phyloP scores from a whole-genome alignment of 106 monocot species.

The Hemerocallis citrina region DNA sequence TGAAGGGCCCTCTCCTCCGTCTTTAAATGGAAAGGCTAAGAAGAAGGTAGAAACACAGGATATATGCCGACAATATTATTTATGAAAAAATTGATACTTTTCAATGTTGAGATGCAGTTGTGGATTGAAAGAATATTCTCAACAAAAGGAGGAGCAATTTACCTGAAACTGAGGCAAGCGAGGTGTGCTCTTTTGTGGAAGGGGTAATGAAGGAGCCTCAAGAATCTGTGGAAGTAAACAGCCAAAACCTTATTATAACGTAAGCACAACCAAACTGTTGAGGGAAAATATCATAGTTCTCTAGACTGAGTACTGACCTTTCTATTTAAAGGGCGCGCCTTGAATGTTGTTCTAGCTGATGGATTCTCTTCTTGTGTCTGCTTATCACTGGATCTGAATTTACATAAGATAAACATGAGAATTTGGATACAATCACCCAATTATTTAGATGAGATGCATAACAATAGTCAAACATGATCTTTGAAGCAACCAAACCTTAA shows the following conservation, averaged over 20 bases:
- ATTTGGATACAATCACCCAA: not conserved
- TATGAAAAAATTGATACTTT: too few relatives aligned
- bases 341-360: slow-evolving; percentile 25
- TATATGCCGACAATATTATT: not conserved
- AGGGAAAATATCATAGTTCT: not conserved
- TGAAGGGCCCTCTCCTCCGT: slow-evolving; percentile 44
- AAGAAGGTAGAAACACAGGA: slow-evolving; percentile 1
- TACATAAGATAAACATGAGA: not conserved
- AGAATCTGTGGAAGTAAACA: slow-evolving; percentile 45
- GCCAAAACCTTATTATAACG: not conserved
- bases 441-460: not conserved
- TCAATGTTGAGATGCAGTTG: too few relatives aligned
- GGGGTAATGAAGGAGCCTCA: slow-evolving; percentile 45
- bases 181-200: slow-evolving; percentile 46
- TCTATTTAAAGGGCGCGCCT: slow-evolving; percentile 65
- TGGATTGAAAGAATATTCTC: not conserved
- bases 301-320: slow-evolving; percentile 28
- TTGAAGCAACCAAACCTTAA: not conserved
- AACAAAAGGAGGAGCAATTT: slow-evolving; percentile 1
- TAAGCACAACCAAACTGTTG: not conserved
- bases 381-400: slow-evolving; percentile 33
- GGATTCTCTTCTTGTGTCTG: slow-evolving; percentile 10
- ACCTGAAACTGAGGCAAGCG: slow-evolving; percentile 46
- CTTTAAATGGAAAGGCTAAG: slow-evolving; percentile 58
- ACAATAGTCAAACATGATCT: not conserved